Percentiles rank a stretch among this genome's conserved stretches.
Conservation (phyloP, 179 eudicot genomes). For the Carnegiea gigantea region DNA sequence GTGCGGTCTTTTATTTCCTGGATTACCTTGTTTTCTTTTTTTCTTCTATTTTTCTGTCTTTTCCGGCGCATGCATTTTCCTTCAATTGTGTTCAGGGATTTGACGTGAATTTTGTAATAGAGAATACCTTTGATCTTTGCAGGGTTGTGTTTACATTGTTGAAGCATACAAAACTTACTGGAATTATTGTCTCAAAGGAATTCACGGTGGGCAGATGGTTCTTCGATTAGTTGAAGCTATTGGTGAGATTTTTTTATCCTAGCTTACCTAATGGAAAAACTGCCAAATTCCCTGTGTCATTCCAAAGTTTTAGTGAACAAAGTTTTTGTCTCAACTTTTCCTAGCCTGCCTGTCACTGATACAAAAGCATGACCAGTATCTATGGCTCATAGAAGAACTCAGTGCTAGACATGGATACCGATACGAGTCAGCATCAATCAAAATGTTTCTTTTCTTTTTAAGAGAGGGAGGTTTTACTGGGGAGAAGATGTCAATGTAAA, state of each 20-base stretch:
- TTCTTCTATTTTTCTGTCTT: too few species aligned
- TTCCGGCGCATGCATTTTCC: neutral
- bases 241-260: constrained; percentile 54
- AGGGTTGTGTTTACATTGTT: constrained; percentile 87
- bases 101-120: too few species aligned
- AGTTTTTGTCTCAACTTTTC: neutral
- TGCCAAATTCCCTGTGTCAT: neutral
- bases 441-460: too few species aligned
- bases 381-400: neutral
- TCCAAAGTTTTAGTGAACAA: neutral
- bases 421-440: neutral
- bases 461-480: neutral
- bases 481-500: neutral
- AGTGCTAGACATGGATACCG: too few species aligned
- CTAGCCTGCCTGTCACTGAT: neutral
- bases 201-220: constrained; percentile 92
- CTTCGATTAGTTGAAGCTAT: constrained; percentile 91
- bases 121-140: constrained; percentile 17
- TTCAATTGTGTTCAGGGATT: too few species aligned
- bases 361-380: too few species aligned
- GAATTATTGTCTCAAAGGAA: constrained; percentile 77
- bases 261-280: neutral
- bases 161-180: constrained; percentile 90
- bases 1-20: too few species aligned
- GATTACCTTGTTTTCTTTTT: too few species aligned